Conservation (phyloP, 441 rosid species). For the Pelargonium fulgidum region DNA sequence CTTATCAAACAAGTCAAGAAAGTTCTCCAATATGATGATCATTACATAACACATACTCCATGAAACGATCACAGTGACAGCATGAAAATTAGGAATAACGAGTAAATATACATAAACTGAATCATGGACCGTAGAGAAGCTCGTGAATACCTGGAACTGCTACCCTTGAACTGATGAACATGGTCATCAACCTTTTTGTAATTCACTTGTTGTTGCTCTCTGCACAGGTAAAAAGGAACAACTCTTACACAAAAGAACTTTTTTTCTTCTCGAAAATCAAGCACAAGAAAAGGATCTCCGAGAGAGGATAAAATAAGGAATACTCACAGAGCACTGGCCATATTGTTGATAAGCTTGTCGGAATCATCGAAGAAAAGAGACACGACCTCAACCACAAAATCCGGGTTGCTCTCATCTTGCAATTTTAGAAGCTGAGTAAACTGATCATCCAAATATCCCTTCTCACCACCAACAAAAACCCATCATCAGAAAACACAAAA, state of each 20-base stretch:
- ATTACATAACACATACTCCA: too few species aligned
- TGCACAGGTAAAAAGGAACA: constrained; percentile 14
- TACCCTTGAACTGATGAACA: constrained; percentile 68
- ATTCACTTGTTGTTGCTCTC: constrained; percentile 43
- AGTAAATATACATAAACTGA: too few species aligned
- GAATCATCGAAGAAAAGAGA: constrained; percentile 58
- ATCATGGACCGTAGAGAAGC: too few species aligned
- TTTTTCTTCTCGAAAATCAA: constrained; percentile 4
- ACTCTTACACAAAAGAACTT: not conserved
- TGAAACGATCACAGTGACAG: too few species aligned
- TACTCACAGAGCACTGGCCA: constrained; percentile 45
- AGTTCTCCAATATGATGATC: too few species aligned
- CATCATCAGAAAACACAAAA: constrained; percentile 8
- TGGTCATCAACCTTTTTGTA: constrained; percentile 51
- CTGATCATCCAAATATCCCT: constrained; percentile 61
- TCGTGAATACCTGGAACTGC: constrained; percentile 61
- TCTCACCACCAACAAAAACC: constrained; percentile 15
- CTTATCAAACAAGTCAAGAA: constrained; percentile 2
- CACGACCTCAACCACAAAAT: constrained; percentile 61
- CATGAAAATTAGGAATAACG: too few species aligned
- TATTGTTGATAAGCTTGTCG: constrained; percentile 52
- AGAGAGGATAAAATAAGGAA: not conserved
- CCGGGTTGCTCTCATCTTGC: constrained; percentile 68
- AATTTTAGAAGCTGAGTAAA: constrained; percentile 54
- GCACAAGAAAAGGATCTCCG: not conserved